Percentiles rank a stretch among this genome's conserved stretches.
These are phyloP conservation scores for Parathielavia hyrcaniae DNA, from an alignment of 495 filamentous ascomycete genomes.

Conservation along the genomic window DNA sequence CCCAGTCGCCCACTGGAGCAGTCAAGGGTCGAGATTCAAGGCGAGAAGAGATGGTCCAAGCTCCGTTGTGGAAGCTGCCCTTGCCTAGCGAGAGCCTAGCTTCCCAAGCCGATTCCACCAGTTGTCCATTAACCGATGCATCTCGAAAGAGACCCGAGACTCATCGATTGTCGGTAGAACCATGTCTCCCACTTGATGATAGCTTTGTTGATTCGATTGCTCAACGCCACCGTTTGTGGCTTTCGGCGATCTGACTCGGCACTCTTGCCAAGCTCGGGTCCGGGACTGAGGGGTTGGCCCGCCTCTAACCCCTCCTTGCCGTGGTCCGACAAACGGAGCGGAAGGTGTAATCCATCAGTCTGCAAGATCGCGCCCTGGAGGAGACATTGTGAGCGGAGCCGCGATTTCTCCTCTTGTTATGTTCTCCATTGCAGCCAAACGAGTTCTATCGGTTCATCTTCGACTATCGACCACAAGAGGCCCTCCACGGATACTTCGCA, in stretches of 20 bases:
- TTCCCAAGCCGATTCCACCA: too few species aligned
- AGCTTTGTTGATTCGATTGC: too few species aligned
- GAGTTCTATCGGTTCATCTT: conserved; percentile 18
- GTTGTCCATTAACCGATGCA: too few species aligned
- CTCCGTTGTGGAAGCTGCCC: conserved; percentile 8
- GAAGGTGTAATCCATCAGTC: conserved; percentile 4
- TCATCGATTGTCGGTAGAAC: too few species aligned
- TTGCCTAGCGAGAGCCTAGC: too few species aligned
- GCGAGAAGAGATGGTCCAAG: conserved; percentile 18
- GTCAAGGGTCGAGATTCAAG: not conserved
- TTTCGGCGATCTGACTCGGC: not conserved
- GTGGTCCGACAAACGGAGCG: conserved; percentile 31
- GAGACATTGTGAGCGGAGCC: too few species aligned
- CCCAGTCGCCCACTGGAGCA: not conserved
- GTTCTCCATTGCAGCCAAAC: conserved; percentile 17
- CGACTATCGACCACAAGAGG: conserved; percentile 9
- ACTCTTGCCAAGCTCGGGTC: conserved; percentile 3
- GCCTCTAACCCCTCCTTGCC: conserved; percentile 13
- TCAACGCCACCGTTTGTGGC: too few species aligned
- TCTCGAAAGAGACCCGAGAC: too few species aligned
- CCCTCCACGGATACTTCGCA: conserved; percentile 15
- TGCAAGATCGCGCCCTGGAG: conserved; percentile 3
- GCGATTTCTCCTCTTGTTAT: conserved; percentile 9
- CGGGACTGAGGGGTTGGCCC: conserved; percentile 17
- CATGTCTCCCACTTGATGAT: too few species aligned